Percentiles rank a stretch among this genome's conserved stretches.
phyloP scores from a whole-genome alignment of 768 basidiomycete genomes.

The Termitomyces sp. region DNA sequence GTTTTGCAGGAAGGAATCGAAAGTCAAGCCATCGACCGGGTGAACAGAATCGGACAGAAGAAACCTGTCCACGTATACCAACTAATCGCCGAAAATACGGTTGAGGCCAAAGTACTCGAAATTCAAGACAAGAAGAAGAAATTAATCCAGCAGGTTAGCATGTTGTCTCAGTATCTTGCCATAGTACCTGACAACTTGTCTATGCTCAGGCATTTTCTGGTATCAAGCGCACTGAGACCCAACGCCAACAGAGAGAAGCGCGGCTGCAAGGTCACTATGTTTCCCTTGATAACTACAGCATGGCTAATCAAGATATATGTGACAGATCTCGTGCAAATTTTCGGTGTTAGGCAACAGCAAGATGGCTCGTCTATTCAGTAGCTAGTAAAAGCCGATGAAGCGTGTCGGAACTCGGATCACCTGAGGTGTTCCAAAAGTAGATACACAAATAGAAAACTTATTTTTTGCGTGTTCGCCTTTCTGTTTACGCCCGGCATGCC shows the following conservation, averaged over 20 bases:
- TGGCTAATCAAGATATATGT: background rate
- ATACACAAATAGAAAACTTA: too few species aligned
- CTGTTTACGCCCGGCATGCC: constrained; percentile 16
- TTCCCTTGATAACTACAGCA: background rate
- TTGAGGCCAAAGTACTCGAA: constrained; percentile 82
- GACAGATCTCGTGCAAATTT: constrained; percentile 57
- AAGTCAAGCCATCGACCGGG: constrained; percentile 77
- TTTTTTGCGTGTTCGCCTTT: background rate
- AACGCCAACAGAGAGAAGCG: constrained; percentile 73
- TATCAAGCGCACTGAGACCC: constrained; percentile 69
- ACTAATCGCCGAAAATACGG: constrained; percentile 83
- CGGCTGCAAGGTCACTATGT: constrained; percentile 62
- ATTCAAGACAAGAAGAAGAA: constrained; percentile 85
- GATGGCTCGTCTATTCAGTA: background rate
- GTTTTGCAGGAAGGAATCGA: constrained; percentile 67
- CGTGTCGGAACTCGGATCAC: background rate
- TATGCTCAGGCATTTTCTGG: constrained; percentile 74
- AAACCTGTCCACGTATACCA: constrained; percentile 86
- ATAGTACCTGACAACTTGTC: background rate
- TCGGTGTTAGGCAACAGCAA: constrained; percentile 33
- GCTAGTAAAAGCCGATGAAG: background rate
- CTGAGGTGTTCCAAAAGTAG: background rate
- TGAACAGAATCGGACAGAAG: constrained; percentile 82
- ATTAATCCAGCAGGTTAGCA: constrained; percentile 64
- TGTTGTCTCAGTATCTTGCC: background rate